These are phyloP conservation scores for Trichophyton rubrum DNA, from an alignment of 2,329 filamentous ascomycete species.

Conservation along the genomic window DNA sequence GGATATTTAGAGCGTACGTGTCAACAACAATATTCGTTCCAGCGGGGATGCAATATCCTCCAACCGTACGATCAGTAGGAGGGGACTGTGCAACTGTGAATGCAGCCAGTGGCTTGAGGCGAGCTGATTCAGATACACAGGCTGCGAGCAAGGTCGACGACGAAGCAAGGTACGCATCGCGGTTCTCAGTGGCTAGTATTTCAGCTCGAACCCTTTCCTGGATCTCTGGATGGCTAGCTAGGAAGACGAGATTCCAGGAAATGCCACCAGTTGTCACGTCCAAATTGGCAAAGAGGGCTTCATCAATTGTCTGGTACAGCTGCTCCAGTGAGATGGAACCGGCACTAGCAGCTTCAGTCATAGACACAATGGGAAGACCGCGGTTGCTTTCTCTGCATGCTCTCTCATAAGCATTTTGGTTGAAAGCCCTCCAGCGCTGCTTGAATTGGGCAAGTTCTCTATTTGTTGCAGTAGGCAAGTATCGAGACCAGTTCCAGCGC, in stretches of 20 bases:
- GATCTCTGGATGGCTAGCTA: conserved; percentile 26
- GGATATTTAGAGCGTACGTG: conserved; percentile 33
- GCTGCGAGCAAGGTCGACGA: conserved; percentile 20
- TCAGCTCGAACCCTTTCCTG: conserved; percentile 23
- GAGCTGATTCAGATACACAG: conserved; percentile 31
- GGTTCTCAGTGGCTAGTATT: not conserved
- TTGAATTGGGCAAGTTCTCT: conserved; percentile 21
- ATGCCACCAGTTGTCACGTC: conserved; percentile 36
- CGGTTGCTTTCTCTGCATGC: not conserved
- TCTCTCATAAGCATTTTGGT: conserved; percentile 17
- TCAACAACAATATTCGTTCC: conserved; percentile 34
- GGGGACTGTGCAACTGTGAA: conserved; percentile 33
- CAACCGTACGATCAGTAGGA: conserved; percentile 24
- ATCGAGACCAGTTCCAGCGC: conserved; percentile 18
- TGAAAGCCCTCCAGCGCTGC: conserved; percentile 24
- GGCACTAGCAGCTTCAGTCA: conserved; percentile 14
- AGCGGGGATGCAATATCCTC: conserved; percentile 27
- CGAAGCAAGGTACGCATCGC: conserved; percentile 18
- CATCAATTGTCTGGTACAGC: conserved; percentile 35
- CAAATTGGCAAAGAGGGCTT: conserved; percentile 37
- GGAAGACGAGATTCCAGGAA: conserved; percentile 34
- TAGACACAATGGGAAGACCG: conserved; percentile 6
- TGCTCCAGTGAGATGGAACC: conserved; percentile 20
- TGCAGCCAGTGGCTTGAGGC: conserved; percentile 29
- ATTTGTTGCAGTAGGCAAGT: conserved; percentile 20